Conservation (phyloP, 2,329 filamentous ascomycete genomes). For the Colletotrichum noveboracense region DNA sequence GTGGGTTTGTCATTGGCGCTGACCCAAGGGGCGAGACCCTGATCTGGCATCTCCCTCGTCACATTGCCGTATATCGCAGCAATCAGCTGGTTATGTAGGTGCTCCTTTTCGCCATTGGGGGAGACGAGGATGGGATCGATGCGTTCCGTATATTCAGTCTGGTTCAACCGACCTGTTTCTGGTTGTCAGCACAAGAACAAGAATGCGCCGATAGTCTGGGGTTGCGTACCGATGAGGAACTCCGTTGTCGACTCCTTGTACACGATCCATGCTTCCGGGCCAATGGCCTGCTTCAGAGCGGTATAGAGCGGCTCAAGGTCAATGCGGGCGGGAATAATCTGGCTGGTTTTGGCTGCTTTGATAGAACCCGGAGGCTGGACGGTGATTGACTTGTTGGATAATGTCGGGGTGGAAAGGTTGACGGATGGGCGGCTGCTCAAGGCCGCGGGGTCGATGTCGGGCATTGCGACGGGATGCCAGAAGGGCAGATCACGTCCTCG, state of each 20-base stretch:
- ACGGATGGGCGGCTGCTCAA: constrained; percentile 68
- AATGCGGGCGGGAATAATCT: constrained; percentile 69
- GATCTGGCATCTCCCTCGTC: constrained; percentile 71
- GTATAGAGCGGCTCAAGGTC: constrained; percentile 71
- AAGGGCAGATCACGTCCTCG: constrained; percentile 17
- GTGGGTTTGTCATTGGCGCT: constrained; percentile 73
- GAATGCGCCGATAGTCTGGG: not conserved
- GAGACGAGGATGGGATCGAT: constrained; percentile 66
- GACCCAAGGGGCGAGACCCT: constrained; percentile 72
- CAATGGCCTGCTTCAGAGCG: constrained; percentile 63
- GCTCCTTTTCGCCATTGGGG: constrained; percentile 62
- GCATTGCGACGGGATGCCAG: constrained; percentile 50
- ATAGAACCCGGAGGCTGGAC: constrained; percentile 52
- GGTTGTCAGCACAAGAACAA: not conserved
- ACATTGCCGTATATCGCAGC: constrained; percentile 73
- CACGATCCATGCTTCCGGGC: constrained; percentile 64
- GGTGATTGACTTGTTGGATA: constrained; percentile 63
- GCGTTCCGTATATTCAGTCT: constrained; percentile 62
- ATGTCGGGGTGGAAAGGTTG: constrained; percentile 62
- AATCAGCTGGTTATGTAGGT: constrained; percentile 72
- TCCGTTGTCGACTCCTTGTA: constrained; percentile 70
- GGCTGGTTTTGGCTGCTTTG: constrained; percentile 64
- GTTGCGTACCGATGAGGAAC: constrained; percentile 63
- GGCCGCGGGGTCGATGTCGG: constrained; percentile 74
- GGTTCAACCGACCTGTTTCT: constrained; percentile 63